Percentiles rank a stretch among this genome's conserved stretches.
Conservation (phyloP, 441 rosid genomes). For the Euphorbia celastroides region DNA sequence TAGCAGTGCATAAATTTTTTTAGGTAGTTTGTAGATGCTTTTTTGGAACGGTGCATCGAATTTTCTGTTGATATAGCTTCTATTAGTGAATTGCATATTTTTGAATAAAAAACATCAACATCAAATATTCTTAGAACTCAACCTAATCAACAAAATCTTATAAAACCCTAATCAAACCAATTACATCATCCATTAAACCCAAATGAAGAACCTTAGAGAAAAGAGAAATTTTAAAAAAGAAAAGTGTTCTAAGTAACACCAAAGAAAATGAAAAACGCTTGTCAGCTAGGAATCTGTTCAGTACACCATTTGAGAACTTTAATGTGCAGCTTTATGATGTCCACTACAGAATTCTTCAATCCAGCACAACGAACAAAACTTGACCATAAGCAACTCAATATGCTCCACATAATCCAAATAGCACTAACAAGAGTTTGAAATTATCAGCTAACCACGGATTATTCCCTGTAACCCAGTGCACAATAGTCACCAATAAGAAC, state of each 20-base stretch:
- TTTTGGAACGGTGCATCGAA: not conserved
- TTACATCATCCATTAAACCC: too few species aligned
- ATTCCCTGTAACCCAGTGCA: constrained; percentile 48
- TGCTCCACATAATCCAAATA: too few species aligned
- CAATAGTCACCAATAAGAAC: constrained; percentile 67
- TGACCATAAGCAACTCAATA: constrained; percentile 83
- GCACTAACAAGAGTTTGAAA: too few species aligned
- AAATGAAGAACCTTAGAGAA: too few species aligned
- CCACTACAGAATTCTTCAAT: constrained; percentile 57
- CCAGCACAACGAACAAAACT: constrained; percentile 70
- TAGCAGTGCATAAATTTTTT: not conserved
- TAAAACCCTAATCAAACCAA: too few species aligned
- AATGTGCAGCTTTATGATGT: constrained; percentile 65
- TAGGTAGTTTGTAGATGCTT: not conserved
- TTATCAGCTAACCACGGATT: constrained; percentile 76
- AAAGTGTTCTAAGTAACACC: too few species aligned
- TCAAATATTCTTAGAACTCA: too few species aligned
- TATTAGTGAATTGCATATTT: not conserved
- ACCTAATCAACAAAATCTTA: too few species aligned
- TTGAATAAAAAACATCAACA: too few species aligned
- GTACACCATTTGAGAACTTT: constrained; percentile 63
- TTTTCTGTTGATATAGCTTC: not conserved
- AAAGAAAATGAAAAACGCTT: too few species aligned
- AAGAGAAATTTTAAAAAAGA: too few species aligned
- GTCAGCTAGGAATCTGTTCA: constrained; percentile 64